Percentiles rank a stretch among this genome's conserved stretches.
Conservation (phyloP, 2,329 filamentous ascomycete genomes). For the Trichoderma semiorbis region DNA sequence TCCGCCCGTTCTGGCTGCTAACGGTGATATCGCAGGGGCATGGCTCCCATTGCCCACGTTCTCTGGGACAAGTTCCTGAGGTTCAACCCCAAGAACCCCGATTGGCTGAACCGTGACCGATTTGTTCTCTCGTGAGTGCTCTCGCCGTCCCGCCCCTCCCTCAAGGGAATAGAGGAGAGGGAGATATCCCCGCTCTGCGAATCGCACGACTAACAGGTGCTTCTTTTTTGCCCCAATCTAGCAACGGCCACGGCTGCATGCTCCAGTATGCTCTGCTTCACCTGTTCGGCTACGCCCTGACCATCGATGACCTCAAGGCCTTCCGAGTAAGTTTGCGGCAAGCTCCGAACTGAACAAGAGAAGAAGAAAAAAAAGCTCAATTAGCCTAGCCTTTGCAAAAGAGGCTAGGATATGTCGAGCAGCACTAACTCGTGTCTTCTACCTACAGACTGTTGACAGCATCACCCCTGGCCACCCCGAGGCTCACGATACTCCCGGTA, state of each 20-base stretch:
- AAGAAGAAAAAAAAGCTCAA: background rate
- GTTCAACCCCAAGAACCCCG: constrained; percentile 99
- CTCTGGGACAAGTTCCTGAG: constrained; percentile 99
- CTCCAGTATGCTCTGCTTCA: constrained; percentile 98
- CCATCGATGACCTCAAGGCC: constrained; percentile 87
- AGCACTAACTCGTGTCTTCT: constrained; percentile 16
- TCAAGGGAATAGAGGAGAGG: background rate
- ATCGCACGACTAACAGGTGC: background rate
- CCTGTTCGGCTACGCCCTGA: constrained; percentile 85
- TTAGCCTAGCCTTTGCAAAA: background rate
- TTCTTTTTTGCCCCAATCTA: constrained; percentile 35
- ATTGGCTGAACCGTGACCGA: constrained; percentile 95
- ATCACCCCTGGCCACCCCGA: constrained; percentile 96
- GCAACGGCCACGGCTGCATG: constrained; percentile 99
- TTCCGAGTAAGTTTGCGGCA: constrained; percentile 73
- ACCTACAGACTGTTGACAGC: constrained; percentile 51
- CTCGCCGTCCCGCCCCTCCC: background rate
- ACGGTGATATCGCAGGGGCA: constrained; percentile 48
- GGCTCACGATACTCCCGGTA: constrained; percentile 89
- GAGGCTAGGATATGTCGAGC: background rate
- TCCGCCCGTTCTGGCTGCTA: constrained; percentile 23
- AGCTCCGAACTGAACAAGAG: background rate
- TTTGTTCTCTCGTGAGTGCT: constrained; percentile 94
- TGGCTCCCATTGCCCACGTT: constrained; percentile 95
- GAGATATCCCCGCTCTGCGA: background rate